A percentile compares a stretch with the other conserved stretches of the same genome.
Evolutionary conservation across 2,329 filamentous ascomycete genomes (phyloP).

Genomic region (Neonectria ditissima): DNA sequence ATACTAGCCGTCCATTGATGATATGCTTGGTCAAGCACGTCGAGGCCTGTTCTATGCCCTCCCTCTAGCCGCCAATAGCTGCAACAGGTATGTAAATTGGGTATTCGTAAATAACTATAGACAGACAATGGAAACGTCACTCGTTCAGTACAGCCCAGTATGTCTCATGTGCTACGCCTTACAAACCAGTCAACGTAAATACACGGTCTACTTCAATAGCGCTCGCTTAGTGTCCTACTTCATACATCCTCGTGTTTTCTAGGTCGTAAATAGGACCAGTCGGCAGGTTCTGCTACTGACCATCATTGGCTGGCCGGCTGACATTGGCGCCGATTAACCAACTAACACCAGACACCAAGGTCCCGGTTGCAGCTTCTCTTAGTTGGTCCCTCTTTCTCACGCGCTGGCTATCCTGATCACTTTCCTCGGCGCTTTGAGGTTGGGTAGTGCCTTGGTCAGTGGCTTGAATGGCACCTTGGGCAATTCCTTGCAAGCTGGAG

Average conservation of each 20-base stretch:
- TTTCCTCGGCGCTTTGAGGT: conserved; percentile 41
- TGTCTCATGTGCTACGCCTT: neutral
- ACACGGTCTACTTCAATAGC: neutral
- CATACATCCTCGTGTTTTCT: neutral
- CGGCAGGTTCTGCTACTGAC: conserved; percentile 16
- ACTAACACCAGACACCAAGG: conserved; percentile 73
- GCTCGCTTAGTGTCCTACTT: neutral
- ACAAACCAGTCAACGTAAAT: neutral
- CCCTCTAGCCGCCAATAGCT: no score
- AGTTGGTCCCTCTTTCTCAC: conserved; percentile 79
- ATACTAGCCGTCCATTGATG: neutral
- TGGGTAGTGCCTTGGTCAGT: conserved; percentile 36
- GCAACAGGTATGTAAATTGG: neutral
- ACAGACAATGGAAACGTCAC: conserved; percentile 6
- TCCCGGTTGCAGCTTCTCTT: conserved; percentile 74
- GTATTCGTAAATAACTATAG: conserved; percentile 22
- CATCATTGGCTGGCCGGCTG: conserved; percentile 34
- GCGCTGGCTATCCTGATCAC: conserved; percentile 48
- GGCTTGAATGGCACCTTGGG: conserved; percentile 48
- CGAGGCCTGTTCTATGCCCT: neutral
- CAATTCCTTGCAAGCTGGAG: conserved; percentile 59
- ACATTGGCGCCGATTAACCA: conserved; percentile 73
- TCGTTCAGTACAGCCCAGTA: neutral
- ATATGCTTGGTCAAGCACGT: neutral
- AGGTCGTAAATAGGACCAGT: neutral